These are phyloP conservation scores for Pholiota adiposa DNA, from an alignment of 1,284 basidiomycete species.

Conservation along the genomic window DNA sequence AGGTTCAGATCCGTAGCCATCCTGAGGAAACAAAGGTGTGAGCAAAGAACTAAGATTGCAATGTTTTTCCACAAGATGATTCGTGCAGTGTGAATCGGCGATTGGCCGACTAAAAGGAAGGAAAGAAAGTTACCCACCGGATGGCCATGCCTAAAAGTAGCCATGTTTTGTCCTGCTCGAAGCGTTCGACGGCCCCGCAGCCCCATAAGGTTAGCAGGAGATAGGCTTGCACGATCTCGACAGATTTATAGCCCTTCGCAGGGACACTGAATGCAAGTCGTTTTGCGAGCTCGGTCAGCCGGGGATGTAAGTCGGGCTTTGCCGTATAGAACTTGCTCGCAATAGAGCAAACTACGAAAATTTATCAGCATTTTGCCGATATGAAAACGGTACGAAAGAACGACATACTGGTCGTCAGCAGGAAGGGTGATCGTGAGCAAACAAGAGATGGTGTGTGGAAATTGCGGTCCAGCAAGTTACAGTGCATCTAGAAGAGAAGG, in stretches of 20 bases:
- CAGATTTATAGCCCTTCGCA: constrained; percentile 88
- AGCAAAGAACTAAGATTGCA: not conserved
- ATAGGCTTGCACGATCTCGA: constrained; percentile 95
- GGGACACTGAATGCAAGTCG: constrained; percentile 92
- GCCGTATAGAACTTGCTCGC: constrained; percentile 89
- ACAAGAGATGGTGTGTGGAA: constrained; percentile 94
- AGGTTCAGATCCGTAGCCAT: constrained; percentile 97
- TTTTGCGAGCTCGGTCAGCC: constrained; percentile 83
- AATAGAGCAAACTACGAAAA: constrained; percentile 82
- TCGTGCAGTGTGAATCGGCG: not conserved
- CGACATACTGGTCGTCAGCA: constrained; percentile 86
- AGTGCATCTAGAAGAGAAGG: constrained; percentile 58
- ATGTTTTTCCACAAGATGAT: no score
- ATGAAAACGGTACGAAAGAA: constrained; percentile 4
- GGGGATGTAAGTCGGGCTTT: constrained; percentile 83
- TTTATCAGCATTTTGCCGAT: constrained; percentile 3
- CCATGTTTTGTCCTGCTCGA: constrained; percentile 98
- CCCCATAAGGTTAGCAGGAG: constrained; percentile 84
- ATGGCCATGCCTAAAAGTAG: constrained; percentile 86
- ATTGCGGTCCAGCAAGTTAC: constrained; percentile 75
- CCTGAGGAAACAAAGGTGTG: constrained; percentile 39
- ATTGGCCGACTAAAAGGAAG: not conserved
- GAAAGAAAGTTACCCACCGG: constrained; percentile 45
- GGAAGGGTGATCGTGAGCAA: constrained; percentile 89
- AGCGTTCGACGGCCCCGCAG: constrained; percentile 89